phyloP scores from a whole-genome alignment of 768 basidiomycete species.

The Trichaptum fuscoviolaceum region DNA sequence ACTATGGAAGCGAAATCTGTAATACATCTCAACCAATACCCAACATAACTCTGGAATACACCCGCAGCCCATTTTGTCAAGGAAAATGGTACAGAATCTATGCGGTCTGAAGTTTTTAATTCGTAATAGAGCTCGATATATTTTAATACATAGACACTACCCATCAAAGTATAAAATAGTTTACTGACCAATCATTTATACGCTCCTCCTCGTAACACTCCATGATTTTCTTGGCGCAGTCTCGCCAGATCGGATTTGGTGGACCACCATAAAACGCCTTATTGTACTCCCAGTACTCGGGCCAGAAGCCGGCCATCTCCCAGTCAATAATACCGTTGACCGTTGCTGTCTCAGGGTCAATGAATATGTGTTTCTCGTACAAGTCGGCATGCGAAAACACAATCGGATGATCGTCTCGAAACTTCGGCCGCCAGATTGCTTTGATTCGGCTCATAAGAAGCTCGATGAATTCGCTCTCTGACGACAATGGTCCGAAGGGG shows the following conservation, averaged over 20 bases:
- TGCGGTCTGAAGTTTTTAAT: no score
- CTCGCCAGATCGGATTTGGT: background rate
- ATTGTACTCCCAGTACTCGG: slow-evolving; percentile 15
- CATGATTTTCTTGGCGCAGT: background rate
- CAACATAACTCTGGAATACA: no score
- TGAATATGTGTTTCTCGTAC: slow-evolving; percentile 11
- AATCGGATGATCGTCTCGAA: background rate
- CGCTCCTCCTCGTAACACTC: background rate
- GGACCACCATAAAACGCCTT: background rate
- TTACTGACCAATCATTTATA: background rate
- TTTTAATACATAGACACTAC: no score
- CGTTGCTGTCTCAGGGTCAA: slow-evolving; percentile 9
- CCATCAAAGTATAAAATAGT: background rate
- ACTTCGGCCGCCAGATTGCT: background rate
- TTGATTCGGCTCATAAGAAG: background rate
- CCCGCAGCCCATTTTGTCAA: no score
- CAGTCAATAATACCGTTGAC: slow-evolving; percentile 17
- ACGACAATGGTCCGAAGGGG: background rate
- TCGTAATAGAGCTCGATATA: no score
- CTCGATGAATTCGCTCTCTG: background rate
- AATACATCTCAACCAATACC: no score
- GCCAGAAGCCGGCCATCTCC: slow-evolving; percentile 15
- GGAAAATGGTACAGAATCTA: no score
- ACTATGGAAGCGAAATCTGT: no score
- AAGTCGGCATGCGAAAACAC: slow-evolving; percentile 12